Base-by-base conservation (phyloP, 23 red algal species). In the Pyropia yezoensis region DNA sequence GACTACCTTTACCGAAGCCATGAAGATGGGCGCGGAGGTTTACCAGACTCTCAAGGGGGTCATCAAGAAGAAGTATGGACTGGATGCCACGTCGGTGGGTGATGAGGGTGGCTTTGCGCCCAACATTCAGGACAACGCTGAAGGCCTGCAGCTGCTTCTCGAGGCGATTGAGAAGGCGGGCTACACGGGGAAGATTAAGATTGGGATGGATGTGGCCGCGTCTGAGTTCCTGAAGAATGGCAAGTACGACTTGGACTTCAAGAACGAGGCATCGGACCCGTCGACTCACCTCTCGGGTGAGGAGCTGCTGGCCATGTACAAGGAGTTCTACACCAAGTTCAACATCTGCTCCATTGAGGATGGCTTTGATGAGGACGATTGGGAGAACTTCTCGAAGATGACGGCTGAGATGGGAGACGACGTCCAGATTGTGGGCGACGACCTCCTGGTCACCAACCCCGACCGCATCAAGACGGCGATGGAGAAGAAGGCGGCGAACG, bases 21-120 rank as follows among this genome's bases (percentile, higher is more conserved):
- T 96, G 76, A 60, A 53, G 39, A 85, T 89, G 71, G 83, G 91
- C 32, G 77, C 82, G 11, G 91, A 96, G 52, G 69, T 88, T 27
- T 89, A 96, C 59, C 91, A 96, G 57, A 83, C 65, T 26, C 69
- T 96, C 57, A 96, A 89, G 60, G 30, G 50, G 49, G 59, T 96
- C 21, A 77, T 96, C 17, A 66, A 86, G 52, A 66, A 89, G 52
- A 81, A 83, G 54, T 96, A 85, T 57, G 91, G 91, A 2, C 57
- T 76, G n/a, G 73, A 68, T 9, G 59, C 91, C 27, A 89, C 83
- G 32, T 18, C 70, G 22, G 83, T 89, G 20, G 83, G 77, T 15
- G 91, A 96, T 73, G 91, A 96, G 69, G 91, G 91, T 47, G 91
- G 91, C 18, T 96, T 96, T 65, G 83, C 83, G 21, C 91, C 91